Evolutionary conservation across 805 yeast genomes (phyloP), one percentile per base, ranked within the genome.

Genomic region (Cyberlindnera amylophila): DNA sequence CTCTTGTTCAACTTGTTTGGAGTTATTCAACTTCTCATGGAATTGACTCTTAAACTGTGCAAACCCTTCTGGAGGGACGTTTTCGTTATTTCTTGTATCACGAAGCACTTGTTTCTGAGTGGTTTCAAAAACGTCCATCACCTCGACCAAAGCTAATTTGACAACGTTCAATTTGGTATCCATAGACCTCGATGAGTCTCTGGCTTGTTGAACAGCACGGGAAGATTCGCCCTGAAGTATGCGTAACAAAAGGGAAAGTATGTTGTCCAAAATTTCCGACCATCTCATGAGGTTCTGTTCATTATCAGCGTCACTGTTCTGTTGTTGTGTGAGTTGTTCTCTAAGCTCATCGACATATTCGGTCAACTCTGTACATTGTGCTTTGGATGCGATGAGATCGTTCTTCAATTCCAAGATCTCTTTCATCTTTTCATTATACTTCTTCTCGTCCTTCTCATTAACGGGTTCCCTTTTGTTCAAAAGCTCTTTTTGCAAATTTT

Each of bases 391-490:
- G 1, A 50, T 39, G 21, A 66, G 46, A 38, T 61, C 59, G 16
- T 54, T 47, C 30, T 61, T 56, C 36, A 64, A 38, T 1, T 53
- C 57, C 5, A 52, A 26, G 6, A 59, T 32, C 39, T 64, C 59
- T 21, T 56, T 50, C 11, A 47, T 35, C 33, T 53, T 53, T 6
- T 49, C 51, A 19, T 41, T 48, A 15, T 46, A 50, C 21, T 46
- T 51, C 8, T 29, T 15, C n/a, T 30, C 30, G 14, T 36, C 39
- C 33, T 41, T 34, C 4, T 15, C 11, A 18, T 15, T 17, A 9
- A 16, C 27, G n/a, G 23, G n/a, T 5, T 33, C 31, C 3, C 24
- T 17, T 14, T 57, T 50, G 6, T 35, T 39, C 19, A 38, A 32
- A 16, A 53, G 26, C 18, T 47, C 51, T 7, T 41, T 42, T 17